These are phyloP conservation scores for Pyracantha coccinea DNA, from an alignment of 331 rosid genomes.

Conservation along the genomic window DNA sequence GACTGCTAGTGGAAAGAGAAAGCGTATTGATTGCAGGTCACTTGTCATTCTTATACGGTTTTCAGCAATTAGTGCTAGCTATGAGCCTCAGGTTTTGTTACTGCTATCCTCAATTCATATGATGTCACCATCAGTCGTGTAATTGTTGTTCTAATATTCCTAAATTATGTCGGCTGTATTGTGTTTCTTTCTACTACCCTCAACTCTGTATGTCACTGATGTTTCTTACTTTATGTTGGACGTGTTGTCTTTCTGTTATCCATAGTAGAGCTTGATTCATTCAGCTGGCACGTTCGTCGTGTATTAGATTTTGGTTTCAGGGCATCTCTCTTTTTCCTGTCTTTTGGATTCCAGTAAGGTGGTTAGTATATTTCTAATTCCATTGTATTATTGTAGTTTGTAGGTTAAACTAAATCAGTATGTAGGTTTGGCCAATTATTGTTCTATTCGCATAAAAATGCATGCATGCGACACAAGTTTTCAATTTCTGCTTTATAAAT, in stretches of 20 bases:
- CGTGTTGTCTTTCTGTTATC: background rate
- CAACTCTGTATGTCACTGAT: background rate
- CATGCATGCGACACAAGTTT: background rate
- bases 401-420: background rate
- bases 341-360: background rate
- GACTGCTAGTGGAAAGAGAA: slow-evolving; percentile 62
- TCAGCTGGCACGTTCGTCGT: background rate
- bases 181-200: background rate
- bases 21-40: slow-evolving; percentile 54
- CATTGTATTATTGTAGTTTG: background rate
- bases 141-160: background rate
- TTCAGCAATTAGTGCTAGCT: slow-evolving; percentile 17
- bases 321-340: background rate
- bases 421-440: background rate
- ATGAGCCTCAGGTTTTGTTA: slow-evolving; percentile 3
- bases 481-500: background rate
- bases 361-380: background rate
- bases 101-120: slow-evolving; percentile 5
- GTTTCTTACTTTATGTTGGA: background rate
- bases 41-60: slow-evolving; percentile 13
- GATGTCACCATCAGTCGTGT: background rate
- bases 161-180: background rate
- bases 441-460: background rate
- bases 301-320: background rate
- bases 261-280: background rate